A percentile compares a stretch with the other conserved stretches of the same genome.
Conservation (phyloP, 208 protist genomes). For the Leishmania braziliensis region DNA sequence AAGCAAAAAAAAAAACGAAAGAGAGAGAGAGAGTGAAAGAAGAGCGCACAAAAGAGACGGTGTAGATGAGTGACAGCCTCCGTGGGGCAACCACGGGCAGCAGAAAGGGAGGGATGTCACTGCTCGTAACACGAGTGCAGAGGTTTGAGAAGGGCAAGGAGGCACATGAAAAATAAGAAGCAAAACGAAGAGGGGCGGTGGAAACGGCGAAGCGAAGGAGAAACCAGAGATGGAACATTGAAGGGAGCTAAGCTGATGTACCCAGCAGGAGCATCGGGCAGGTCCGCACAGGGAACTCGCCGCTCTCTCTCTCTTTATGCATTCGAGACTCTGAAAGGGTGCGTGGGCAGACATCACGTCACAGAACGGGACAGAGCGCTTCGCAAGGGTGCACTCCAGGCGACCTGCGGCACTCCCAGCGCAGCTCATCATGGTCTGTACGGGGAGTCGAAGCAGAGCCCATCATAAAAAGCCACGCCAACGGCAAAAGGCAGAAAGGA, state of each 20-base stretch:
- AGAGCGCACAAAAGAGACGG: neutral
- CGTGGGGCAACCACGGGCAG: neutral
- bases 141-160: neutral
- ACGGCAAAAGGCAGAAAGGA: too few relatives aligned
- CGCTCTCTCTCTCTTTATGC: neutral
- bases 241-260: neutral
- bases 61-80: too few relatives aligned
- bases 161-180: neutral
- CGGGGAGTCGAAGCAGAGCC: neutral
- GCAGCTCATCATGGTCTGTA: neutral
- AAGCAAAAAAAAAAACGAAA: neutral
- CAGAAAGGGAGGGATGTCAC: neutral
- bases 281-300: neutral
- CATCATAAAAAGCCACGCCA: neutral
- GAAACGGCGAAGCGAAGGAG: neutral
- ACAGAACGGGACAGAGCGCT: neutral
- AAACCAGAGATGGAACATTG: neutral
- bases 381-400: neutral
- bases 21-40: neutral
- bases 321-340: neutral
- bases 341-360: neutral
- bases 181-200: slow-evolving; percentile 1
- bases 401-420: neutral
- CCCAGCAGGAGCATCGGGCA: neutral
- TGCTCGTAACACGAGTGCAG: neutral